Percentiles rank a stretch among this genome's conserved stretches.
These are phyloP conservation scores for Boletus mariae DNA, from an alignment of 1,284 basidiomycete genomes.

Conservation along the genomic window DNA sequence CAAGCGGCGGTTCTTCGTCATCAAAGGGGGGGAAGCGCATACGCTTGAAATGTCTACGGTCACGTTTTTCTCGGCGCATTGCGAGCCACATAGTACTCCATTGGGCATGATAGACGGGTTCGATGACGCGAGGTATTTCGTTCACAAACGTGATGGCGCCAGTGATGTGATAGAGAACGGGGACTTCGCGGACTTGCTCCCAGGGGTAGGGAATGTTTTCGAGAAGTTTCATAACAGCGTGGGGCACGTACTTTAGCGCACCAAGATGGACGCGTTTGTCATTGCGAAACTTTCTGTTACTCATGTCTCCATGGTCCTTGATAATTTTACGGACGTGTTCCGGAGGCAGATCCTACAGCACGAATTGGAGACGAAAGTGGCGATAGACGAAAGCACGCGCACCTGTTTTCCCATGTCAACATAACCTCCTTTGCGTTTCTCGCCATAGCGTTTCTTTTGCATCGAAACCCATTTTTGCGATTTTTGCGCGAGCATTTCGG, in stretches of 20 bases:
- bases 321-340: constrained; percentile 98
- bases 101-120: constrained; percentile 98
- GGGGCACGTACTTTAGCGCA: constrained; percentile 97
- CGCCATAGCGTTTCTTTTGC: constrained; percentile 87
- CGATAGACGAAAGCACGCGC: constrained; percentile 24
- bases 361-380: not conserved
- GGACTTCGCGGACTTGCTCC: constrained; percentile 99
- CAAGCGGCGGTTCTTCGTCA: constrained; percentile 97
- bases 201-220: constrained; percentile 99
- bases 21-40: constrained; percentile 99
- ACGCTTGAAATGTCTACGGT: constrained; percentile 98
- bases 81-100: constrained; percentile 99
- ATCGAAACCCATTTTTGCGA: constrained; percentile 92
- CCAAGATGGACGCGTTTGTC: constrained; percentile 99
- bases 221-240: constrained; percentile 98
- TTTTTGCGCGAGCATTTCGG: constrained; percentile 79
- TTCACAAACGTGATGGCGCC: constrained; percentile 99
- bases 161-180: constrained; percentile 97
- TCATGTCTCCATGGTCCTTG: constrained; percentile 98
- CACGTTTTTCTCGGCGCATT: constrained; percentile 98
- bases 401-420: constrained; percentile 94
- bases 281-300: constrained; percentile 93
- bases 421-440: constrained; percentile 84
- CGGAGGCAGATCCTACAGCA: constrained; percentile 71
- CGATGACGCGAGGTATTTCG: constrained; percentile 94